Percentiles rank a stretch among this genome's conserved stretches.
phyloP scores from a whole-genome alignment of 2,329 filamentous ascomycete species.

The Ilyonectria destructans region DNA sequence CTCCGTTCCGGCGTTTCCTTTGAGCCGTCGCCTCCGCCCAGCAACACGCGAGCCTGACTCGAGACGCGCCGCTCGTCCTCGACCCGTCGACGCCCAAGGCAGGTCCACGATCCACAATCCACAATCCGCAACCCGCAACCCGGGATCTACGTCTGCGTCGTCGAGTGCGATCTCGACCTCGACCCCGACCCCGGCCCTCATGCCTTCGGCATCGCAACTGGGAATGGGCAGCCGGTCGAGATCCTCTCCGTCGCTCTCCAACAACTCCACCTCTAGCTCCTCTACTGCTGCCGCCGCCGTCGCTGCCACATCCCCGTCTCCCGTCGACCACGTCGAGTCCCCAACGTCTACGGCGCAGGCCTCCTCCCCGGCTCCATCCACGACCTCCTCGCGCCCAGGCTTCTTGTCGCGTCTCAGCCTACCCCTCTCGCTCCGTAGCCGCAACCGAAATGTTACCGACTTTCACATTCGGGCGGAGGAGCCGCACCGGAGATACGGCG shows the following conservation, averaged over 20 bases:
- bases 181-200: constrained; percentile 45
- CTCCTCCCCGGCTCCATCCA: constrained; percentile 44
- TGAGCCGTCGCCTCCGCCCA: constrained; percentile 1
- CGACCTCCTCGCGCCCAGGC: constrained; percentile 50
- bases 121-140: constrained; percentile 38
- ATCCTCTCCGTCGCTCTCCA: constrained; percentile 55
- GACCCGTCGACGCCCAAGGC: constrained; percentile 23
- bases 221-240: constrained; percentile 50
- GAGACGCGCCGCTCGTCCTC: constrained; percentile 37
- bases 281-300: constrained; percentile 55
- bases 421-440: constrained; percentile 66
- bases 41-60: constrained; percentile 26
- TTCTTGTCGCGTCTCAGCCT: constrained; percentile 70
- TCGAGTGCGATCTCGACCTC: constrained; percentile 40
- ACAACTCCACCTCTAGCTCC: constrained; percentile 60
- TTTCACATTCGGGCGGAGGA: constrained; percentile 85
- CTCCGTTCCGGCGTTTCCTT: constrained; percentile 2
- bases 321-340: constrained; percentile 56
- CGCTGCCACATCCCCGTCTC: constrained; percentile 56
- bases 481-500: constrained; percentile 82
- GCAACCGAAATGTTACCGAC: constrained; percentile 79
- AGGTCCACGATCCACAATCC: constrained; percentile 41
- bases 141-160: constrained; percentile 38
- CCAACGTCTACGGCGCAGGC: constrained; percentile 48
- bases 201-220: constrained; percentile 49